These are phyloP conservation scores for Nepenthes gracilis DNA, from an alignment of 148 eudicot species.

Conservation along the genomic window DNA sequence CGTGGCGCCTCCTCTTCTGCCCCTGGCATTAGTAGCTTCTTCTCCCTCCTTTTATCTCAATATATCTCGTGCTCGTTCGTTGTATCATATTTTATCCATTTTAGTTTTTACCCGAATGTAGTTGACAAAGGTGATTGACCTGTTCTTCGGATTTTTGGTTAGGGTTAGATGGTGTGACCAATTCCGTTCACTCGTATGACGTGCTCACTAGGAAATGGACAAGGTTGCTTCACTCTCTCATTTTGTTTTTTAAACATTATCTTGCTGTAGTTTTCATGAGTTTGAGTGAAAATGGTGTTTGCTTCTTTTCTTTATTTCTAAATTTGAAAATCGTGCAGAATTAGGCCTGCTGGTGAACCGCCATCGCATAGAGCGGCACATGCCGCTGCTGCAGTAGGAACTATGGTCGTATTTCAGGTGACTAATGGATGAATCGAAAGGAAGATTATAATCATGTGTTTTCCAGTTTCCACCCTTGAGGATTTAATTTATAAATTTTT, in stretches of 20 bases:
- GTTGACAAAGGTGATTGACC: background rate
- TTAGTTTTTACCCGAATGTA: too few species aligned
- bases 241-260: background rate
- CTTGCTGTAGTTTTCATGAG: too few species aligned
- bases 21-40: conserved; percentile 47
- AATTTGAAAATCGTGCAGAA: conserved; percentile 21
- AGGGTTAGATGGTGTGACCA: conserved; percentile 94
- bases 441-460: background rate
- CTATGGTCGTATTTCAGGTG: conserved; percentile 99
- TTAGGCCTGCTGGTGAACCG: conserved; percentile 87
- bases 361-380: conserved; percentile 99
- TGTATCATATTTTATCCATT: too few species aligned
- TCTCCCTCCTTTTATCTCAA: background rate
- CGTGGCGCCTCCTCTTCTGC: conserved; percentile 55
- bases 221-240: conserved; percentile 24
- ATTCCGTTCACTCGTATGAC: conserved; percentile 72
- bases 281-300: background rate
- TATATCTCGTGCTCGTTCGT: background rate
- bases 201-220: conserved; percentile 75
- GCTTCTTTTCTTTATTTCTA: background rate
- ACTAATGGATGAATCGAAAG: conserved; percentile 1
- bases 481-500: background rate
- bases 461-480: background rate
- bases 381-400: conserved; percentile 86
- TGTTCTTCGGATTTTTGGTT: conserved; percentile 3